A percentile compares a stretch with the other conserved stretches of the same genome.
These are phyloP conservation scores for Striga asiatica DNA, from an alignment of 257 asterid species.

Conservation along the genomic window DNA sequence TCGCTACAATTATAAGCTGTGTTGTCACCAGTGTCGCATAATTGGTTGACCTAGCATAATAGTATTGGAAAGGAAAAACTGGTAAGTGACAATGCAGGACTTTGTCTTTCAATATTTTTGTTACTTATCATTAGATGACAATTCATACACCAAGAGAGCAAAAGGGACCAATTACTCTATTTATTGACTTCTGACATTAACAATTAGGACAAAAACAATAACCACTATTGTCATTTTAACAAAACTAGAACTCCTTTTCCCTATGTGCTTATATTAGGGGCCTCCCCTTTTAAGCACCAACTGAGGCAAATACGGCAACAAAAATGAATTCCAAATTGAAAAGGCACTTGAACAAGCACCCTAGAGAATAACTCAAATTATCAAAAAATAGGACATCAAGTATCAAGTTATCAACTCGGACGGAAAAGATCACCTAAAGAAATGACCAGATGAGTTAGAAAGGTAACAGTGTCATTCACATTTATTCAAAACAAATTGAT, in stretches of 20 bases:
- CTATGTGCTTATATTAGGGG: constrained; percentile 2
- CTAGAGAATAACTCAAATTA: neutral
- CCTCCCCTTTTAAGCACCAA: neutral
- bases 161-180: neutral
- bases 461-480: neutral
- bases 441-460: neutral
- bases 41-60: constrained; percentile 71
- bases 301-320: neutral
- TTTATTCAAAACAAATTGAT: constrained; percentile 5
- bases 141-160: neutral
- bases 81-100: neutral
- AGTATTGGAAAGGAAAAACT: constrained; percentile 15
- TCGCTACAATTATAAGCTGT: constrained; percentile 71
- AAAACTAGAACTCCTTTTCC: neutral
- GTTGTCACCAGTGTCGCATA: constrained; percentile 84
- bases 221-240: too few relatives aligned
- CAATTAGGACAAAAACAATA: too few relatives aligned
- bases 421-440: neutral
- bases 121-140: neutral
- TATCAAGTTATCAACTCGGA: neutral
- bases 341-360: neutral
- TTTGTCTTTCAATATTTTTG: neutral
- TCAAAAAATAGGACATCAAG: constrained; percentile 1
- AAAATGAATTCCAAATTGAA: neutral
- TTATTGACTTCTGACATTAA: too few relatives aligned